Percentiles rank a stretch among this genome's conserved stretches.
phyloP scores from a whole-genome alignment of 371 early-diverging fungal species.

The Apophysomyces sp. region DNA sequence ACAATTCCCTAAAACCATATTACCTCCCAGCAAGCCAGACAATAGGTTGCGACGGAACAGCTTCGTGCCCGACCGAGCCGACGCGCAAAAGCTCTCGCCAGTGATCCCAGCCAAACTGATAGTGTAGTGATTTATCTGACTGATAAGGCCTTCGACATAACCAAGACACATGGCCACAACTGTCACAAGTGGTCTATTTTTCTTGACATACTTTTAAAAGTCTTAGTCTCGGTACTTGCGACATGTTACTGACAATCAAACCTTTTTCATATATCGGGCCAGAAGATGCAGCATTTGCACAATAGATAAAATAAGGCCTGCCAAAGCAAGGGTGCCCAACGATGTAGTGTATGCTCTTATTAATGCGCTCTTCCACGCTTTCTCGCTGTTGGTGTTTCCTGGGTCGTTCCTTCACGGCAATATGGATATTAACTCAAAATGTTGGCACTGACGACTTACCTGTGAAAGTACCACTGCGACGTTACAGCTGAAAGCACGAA shows the following conservation, averaged over 20 bases:
- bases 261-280: conserved; percentile 49
- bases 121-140: conserved; percentile 69
- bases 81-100: conserved; percentile 59
- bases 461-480: conserved; percentile 78
- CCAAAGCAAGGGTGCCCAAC: conserved; percentile 72
- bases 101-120: conserved; percentile 73
- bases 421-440: background rate
- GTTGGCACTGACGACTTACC: conserved; percentile 20
- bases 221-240: background rate
- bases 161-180: conserved; percentile 22
- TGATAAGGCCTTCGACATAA: conserved; percentile 51
- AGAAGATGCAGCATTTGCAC: conserved; percentile 56
- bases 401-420: conserved; percentile 38
- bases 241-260: conserved; percentile 11
- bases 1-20: background rate
- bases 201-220: conserved; percentile 26
- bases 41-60: conserved; percentile 74
- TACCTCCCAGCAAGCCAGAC: conserved; percentile 64
- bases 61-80: conserved; percentile 64
- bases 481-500: conserved; percentile 69
- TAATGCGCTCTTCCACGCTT: conserved; percentile 46
- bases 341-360: conserved; percentile 57
- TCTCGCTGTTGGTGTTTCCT: conserved; percentile 33
- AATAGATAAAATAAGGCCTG: conserved; percentile 63
- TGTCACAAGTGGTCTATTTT: conserved; percentile 22